Conservation (phyloP, 1,139 yeast species). For the Geotrichum phurueaensis region DNA sequence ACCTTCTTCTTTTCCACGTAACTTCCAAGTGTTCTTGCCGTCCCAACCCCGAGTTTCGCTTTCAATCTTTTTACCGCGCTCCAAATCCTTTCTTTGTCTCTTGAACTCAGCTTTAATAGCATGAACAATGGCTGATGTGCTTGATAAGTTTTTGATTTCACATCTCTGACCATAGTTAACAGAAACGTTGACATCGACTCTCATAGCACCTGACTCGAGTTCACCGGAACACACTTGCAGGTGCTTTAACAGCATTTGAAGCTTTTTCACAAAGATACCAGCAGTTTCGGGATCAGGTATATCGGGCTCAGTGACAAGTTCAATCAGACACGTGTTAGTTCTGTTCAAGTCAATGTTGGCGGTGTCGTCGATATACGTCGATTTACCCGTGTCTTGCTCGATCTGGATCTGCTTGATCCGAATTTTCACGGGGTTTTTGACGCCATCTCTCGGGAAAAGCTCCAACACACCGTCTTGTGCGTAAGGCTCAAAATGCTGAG, state of each 20-base stretch:
- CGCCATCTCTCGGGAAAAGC: constrained; percentile 51
- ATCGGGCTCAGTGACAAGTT: constrained; percentile 88
- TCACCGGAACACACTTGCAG: constrained; percentile 80
- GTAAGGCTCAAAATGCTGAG: constrained; percentile 80
- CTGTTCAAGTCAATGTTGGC: constrained; percentile 69
- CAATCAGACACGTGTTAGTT: constrained; percentile 80
- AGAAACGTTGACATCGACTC: constrained; percentile 90
- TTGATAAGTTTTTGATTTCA: constrained; percentile 83
- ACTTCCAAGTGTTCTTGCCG: constrained; percentile 56
- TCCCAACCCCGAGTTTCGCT: constrained; percentile 93
- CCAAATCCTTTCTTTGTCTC: constrained; percentile 52
- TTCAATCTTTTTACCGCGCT: constrained; percentile 36
- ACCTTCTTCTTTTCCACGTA: constrained; percentile 73
- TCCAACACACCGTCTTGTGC: constrained; percentile 60
- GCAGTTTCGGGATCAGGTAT: constrained; percentile 64
- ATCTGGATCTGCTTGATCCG: constrained; percentile 71
- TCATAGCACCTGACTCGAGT: constrained; percentile 87
- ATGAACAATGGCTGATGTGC: constrained; percentile 69
- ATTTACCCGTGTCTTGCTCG: constrained; percentile 92
- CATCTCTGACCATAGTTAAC: constrained; percentile 59
- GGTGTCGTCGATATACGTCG: constrained; percentile 47
- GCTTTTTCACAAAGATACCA: constrained; percentile 70
- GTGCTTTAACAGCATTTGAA: constrained; percentile 63
- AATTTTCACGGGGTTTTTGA: constrained; percentile 30
- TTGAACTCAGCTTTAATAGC: constrained; percentile 73